Percentiles rank a stretch among this genome's conserved stretches.
Evolutionary conservation across 1,139 yeast genomes (phyloP).

Genomic region (Meyerozyma guilliermondii): DNA sequence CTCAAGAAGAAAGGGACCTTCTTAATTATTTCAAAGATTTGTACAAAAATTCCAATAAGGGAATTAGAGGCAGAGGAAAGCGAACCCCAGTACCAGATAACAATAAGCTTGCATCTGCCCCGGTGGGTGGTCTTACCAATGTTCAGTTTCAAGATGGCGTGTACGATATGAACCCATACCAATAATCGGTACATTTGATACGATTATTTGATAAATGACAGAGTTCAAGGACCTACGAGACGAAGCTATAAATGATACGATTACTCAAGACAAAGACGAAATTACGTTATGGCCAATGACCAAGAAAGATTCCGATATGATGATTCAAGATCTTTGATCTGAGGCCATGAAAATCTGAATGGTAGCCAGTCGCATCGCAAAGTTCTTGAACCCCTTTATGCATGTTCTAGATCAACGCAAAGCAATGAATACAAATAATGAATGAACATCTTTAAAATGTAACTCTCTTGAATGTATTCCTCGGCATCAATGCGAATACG

Average conservation of each 20-base stretch:
- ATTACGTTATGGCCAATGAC: too few species aligned
- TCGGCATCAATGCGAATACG: not conserved
- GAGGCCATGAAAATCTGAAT: too few species aligned
- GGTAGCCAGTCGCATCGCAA: too few species aligned
- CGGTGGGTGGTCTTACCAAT: not conserved
- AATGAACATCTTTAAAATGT: not conserved
- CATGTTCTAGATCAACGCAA: too few species aligned
- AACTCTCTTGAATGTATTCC: too few species aligned
- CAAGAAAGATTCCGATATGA: too few species aligned
- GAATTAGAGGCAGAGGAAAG: conserved; percentile 87
- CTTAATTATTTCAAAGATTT: conserved; percentile 73
- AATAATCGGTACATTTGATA: not conserved
- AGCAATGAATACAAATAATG: not conserved
- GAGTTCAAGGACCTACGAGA: too few species aligned
- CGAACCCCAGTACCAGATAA: conserved; percentile 3
- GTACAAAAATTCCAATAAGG: conserved; percentile 84
- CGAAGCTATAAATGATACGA: too few species aligned
- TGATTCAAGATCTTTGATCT: too few species aligned
- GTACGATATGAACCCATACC: not conserved
- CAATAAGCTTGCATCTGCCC: not conserved
- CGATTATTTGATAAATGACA: too few species aligned
- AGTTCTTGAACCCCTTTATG: too few species aligned
- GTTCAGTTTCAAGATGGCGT: not conserved
- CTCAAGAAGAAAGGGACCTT: conserved; percentile 61
- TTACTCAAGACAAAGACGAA: too few species aligned